Evolutionary conservation across 495 filamentous ascomycete genomes (phyloP).

Genomic region (Emericellopsis terricola): DNA sequence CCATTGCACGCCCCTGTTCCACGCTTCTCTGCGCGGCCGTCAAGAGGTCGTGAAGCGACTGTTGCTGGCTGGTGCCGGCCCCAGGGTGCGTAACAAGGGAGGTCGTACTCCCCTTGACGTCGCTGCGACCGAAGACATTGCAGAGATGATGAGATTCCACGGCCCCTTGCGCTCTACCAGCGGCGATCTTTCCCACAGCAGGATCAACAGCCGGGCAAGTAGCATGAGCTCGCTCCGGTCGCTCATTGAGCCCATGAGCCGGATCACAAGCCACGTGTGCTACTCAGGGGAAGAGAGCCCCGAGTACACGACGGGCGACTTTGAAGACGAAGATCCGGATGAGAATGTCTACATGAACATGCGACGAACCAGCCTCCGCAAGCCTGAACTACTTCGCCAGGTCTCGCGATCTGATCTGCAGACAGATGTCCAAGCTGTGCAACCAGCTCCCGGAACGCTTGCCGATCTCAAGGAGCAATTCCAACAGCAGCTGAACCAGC

Average conservation of each 20-base stretch:
- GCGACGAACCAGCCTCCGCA: slow-evolving; percentile 15
- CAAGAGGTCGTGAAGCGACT: slow-evolving; percentile 59
- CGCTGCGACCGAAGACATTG: slow-evolving; percentile 41
- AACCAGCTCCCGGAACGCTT: slow-evolving; percentile 41
- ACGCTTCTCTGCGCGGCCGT: slow-evolving; percentile 63
- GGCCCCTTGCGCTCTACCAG: slow-evolving; percentile 40
- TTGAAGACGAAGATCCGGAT: slow-evolving; percentile 19
- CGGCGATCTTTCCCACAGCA: slow-evolving; percentile 23
- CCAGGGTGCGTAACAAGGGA: slow-evolving; percentile 47
- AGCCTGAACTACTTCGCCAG: slow-evolving; percentile 8
- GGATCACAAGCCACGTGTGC: slow-evolving; percentile 13
- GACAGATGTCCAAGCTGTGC: slow-evolving; percentile 19
- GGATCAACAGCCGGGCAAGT: slow-evolving; percentile 45
- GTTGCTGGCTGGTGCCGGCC: slow-evolving; percentile 53
- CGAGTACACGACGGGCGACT: slow-evolving; percentile 22
- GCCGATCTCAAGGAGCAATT: slow-evolving; percentile 62
- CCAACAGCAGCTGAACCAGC: slow-evolving; percentile 57
- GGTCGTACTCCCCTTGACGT: slow-evolving; percentile 60
- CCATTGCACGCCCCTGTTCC: slow-evolving; percentile 70
- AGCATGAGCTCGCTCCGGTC: slow-evolving; percentile 49
- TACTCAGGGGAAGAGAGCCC: slow-evolving; percentile 20
- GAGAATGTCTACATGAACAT: slow-evolving; percentile 16
- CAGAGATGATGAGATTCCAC: slow-evolving; percentile 27
- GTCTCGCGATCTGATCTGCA: slow-evolving; percentile 11
- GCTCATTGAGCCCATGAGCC: slow-evolving; percentile 35